Evolutionary conservation across 1,284 basidiomycete genomes (phyloP).

Genomic region (Paramarasmius palmivorus): DNA sequence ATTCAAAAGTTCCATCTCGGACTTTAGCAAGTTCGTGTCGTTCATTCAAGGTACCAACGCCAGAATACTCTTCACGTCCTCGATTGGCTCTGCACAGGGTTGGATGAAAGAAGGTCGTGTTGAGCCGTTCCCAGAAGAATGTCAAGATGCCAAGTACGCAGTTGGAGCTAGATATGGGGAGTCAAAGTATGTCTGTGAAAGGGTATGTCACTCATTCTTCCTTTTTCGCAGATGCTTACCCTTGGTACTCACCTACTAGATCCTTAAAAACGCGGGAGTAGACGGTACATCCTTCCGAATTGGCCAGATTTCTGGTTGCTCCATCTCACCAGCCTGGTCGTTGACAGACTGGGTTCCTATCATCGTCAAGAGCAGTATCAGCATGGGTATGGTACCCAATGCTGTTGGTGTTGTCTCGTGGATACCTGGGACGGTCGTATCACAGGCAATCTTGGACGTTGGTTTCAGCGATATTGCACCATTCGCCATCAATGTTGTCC

Average conservation of each 20-base stretch:
- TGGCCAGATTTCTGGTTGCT: constrained; percentile 23
- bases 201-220: constrained; percentile 7
- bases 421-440: too few species aligned
- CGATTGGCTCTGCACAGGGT: constrained; percentile 15
- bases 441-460: too few species aligned
- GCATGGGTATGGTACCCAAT: constrained; percentile 19
- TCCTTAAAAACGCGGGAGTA: constrained; percentile 12
- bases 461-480: too few species aligned
- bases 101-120: constrained; percentile 9
- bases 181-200: constrained; percentile 23
- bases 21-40: constrained; percentile 22
- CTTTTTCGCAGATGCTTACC: background rate
- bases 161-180: constrained; percentile 20
- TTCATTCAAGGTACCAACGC: constrained; percentile 13
- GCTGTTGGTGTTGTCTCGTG: constrained; percentile 3
- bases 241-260: constrained; percentile 1
- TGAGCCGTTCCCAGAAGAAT: constrained; percentile 10
- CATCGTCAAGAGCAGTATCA: constrained; percentile 20
- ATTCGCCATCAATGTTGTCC: too few species aligned
- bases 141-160: constrained; percentile 11
- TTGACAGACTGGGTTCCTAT: constrained; percentile 23
- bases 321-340: constrained; percentile 22
- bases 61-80: constrained; percentile 9
- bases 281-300: constrained; percentile 20
- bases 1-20: constrained; percentile 25